Conservation (phyloP, 1,284 basidiomycete genomes). For the Taiwanofungus camphoratus region DNA sequence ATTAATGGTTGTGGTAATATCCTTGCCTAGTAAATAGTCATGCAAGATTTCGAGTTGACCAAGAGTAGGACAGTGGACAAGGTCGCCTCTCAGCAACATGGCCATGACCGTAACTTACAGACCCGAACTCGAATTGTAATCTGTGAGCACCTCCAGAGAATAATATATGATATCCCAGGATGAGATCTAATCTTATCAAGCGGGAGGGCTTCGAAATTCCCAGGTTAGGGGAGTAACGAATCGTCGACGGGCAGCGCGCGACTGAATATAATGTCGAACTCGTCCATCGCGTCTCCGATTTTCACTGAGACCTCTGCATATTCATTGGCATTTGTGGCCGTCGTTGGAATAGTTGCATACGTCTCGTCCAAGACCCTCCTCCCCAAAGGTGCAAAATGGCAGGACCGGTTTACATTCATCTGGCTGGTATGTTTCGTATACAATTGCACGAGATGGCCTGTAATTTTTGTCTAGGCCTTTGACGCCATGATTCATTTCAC, state of each 20-base stretch:
- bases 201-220: too few relatives aligned
- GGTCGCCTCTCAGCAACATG: slow-evolving; percentile 40
- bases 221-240: too few relatives aligned
- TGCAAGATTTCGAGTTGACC: slow-evolving; percentile 47
- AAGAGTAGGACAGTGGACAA: slow-evolving; percentile 50
- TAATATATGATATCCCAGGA: too few relatives aligned
- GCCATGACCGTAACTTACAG: not conserved
- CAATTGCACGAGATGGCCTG: not conserved
- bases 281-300: slow-evolving; percentile 27
- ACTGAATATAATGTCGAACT: not conserved
- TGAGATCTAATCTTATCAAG: too few relatives aligned
- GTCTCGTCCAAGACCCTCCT: slow-evolving; percentile 46
- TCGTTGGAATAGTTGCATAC: slow-evolving; percentile 45
- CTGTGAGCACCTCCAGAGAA: not conserved
- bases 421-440: slow-evolving; percentile 50
- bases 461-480: slow-evolving; percentile 44
- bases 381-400: slow-evolving; percentile 55
- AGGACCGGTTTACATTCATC: slow-evolving; percentile 63
- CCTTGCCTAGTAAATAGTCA: slow-evolving; percentile 57
- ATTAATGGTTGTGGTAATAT: not conserved
- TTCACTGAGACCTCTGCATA: slow-evolving; percentile 63
- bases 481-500: slow-evolving; percentile 76
- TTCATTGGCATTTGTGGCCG: slow-evolving; percentile 55
- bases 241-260: too few relatives aligned
- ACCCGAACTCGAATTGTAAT: not conserved